Evolutionary conservation across 495 filamentous ascomycete genomes (phyloP), one percentile per base, ranked within the genome.

Genomic region (Cudoniella acicularis): DNA sequence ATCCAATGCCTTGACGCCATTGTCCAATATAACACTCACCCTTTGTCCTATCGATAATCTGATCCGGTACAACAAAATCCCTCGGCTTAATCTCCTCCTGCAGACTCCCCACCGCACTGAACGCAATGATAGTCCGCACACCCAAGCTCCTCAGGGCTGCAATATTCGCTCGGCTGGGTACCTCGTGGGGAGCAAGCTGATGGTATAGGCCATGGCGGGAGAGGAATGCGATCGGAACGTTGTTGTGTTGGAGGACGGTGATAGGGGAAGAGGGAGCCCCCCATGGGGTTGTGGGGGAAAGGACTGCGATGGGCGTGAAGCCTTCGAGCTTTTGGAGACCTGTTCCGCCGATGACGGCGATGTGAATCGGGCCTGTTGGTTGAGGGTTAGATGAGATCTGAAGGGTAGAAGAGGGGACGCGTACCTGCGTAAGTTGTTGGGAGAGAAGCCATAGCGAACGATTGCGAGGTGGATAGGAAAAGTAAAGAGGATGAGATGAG

Each of bases 41-140:
- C 80, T 96, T 97, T 63, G 94, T 99, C 61, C 94, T 91, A 74
- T 99, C 94, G 73, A 98, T 96, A 71, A 98, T 83, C 78, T 97
- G 94, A 72, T 96, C 91, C 16, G 91, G 92, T 13, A 99, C 80
- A 36, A 97, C 88, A 70, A 99, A 99, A 75, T 99, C 95, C 67
- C 92, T 86, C 49, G 94, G 94, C 73, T 85, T 86, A 71, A 99
- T 92, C 64, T 89, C 83, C 74, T 96, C 93, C 67, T 86, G 88
- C 67, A 99, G 78, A 69, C 88, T 92, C 61, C 94, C 94, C 68
- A 99, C 94, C 54, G 95, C 94, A 61, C 87, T 90, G 81, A 98
- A 98, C 54, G 93, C 91, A 69, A 99, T 88, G 71, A 96, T 82
- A 67, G 83, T 86, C 63, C 90, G 86, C 23, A 98, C 94, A 64